Evolutionary conservation across 2,329 filamentous ascomycete species (phyloP).

Genomic region (Ophiognomonia clavigignenti-juglandacearum): DNA sequence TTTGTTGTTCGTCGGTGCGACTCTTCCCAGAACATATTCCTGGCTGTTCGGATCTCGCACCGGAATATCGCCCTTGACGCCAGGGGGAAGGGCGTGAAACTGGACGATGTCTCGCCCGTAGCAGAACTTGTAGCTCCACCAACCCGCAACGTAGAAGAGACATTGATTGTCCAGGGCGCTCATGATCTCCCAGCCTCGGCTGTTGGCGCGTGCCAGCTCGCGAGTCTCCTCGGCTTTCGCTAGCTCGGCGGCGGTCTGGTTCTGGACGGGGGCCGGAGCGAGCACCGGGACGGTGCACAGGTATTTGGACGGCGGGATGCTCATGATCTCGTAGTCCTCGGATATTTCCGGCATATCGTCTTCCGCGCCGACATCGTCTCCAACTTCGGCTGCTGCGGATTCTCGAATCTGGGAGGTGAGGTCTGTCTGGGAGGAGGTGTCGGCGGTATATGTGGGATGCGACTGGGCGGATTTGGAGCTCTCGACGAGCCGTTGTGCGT

Average conservation of each 20-base stretch:
- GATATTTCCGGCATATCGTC: conserved; percentile 30
- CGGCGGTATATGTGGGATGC: conserved; percentile 35
- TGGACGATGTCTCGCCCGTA: conserved; percentile 84
- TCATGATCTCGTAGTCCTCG: conserved; percentile 68
- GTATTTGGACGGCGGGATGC: conserved; percentile 64
- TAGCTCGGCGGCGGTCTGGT: conserved; percentile 62
- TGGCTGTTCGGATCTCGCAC: conserved; percentile 70
- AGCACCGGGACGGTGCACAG: conserved; percentile 81
- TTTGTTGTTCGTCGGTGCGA: conserved; percentile 21
- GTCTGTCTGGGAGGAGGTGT: conserved; percentile 35
- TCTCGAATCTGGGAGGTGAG: conserved; percentile 31
- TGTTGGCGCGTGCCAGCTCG: conserved; percentile 72
- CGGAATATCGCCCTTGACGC: conserved; percentile 65
- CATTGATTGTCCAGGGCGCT: conserved; percentile 73
- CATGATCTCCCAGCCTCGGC: conserved; percentile 75
- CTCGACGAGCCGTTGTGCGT: conserved; percentile 60
- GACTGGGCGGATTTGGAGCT: conserved; percentile 21
- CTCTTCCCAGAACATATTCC: conserved; percentile 72
- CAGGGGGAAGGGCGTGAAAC: conserved; percentile 75
- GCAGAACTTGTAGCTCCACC: conserved; percentile 97
- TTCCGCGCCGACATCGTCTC: conserved; percentile 22
- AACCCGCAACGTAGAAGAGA: conserved; percentile 76
- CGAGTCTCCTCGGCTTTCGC: conserved; percentile 72
- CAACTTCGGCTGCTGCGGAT: conserved; percentile 27
- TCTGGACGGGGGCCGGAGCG: conserved; percentile 49